phyloP scores from a whole-genome alignment of 495 filamentous ascomycete species.

The Amorphotheca resinae region DNA sequence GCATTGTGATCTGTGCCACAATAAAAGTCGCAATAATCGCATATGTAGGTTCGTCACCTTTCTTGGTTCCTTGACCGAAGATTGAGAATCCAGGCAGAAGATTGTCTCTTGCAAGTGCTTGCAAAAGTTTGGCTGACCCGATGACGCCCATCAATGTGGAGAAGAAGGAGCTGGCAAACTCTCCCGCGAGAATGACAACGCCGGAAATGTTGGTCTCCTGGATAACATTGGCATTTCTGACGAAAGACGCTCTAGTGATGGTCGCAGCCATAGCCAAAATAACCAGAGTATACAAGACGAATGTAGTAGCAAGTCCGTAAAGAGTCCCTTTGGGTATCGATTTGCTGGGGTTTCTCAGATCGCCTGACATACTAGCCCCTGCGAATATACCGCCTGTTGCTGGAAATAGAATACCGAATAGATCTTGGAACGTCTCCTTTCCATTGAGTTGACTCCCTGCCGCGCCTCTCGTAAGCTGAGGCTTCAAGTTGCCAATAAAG shows the following conservation, averaged over 20 bases:
- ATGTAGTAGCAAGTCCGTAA: conserved; percentile 61
- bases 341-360: conserved; percentile 71
- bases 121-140: conserved; percentile 76
- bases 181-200: conserved; percentile 62
- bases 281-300: conserved; percentile 62
- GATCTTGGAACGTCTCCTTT: conserved; percentile 63
- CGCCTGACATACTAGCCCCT: conserved; percentile 86
- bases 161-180: conserved; percentile 74
- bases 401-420: conserved; percentile 81
- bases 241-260: conserved; percentile 60
- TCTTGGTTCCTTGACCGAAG: conserved; percentile 65
- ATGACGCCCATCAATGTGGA: conserved; percentile 81
- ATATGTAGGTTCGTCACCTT: conserved; percentile 61
- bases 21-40: conserved; percentile 69
- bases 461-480: conserved; percentile 51
- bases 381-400: conserved; percentile 59
- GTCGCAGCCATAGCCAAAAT: conserved; percentile 72
- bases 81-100: conserved; percentile 63
- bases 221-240: conserved; percentile 65
- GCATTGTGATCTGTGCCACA: conserved; percentile 67
- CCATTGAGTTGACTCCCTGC: conserved; percentile 54
- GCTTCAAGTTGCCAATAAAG: conserved; percentile 57
- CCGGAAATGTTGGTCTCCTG: conserved; percentile 65
- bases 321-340: conserved; percentile 75
- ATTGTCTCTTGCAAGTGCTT: conserved; percentile 71